These are phyloP conservation scores for Rhytidhysteron rufulum DNA, from an alignment of 2,329 filamentous ascomycete species.

Conservation along the genomic window DNA sequence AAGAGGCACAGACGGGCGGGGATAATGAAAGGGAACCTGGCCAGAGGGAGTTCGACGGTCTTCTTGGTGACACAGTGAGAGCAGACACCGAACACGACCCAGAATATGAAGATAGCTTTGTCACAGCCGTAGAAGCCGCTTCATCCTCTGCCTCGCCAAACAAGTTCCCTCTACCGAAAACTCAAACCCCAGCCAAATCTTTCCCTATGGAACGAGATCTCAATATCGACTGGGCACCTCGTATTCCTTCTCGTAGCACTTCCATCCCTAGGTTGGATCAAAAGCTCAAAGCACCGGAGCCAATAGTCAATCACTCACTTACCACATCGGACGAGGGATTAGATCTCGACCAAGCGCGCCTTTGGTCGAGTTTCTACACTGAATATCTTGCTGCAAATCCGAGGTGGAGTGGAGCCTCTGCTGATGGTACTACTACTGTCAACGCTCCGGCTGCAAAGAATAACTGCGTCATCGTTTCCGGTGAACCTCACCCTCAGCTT, in stretches of 20 bases:
- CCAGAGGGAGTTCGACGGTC: background rate
- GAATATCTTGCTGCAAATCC: constrained; percentile 15
- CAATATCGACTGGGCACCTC: background rate
- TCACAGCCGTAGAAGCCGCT: background rate
- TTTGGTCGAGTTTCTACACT: constrained; percentile 34
- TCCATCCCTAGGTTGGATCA: too few species aligned
- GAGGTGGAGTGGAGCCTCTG: constrained; percentile 3
- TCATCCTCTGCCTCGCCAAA: background rate
- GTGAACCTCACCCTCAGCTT: too few species aligned
- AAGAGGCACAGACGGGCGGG: constrained; percentile 5
- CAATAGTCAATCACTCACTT: too few species aligned
- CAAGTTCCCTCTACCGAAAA: too few species aligned
- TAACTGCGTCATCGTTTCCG: too few species aligned
- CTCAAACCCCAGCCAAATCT: too few species aligned
- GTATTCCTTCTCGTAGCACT: too few species aligned
- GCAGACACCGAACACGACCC: too few species aligned
- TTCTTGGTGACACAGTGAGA: too few species aligned
- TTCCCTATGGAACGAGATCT: background rate
- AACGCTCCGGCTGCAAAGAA: too few species aligned
- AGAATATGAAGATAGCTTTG: constrained; percentile 14
- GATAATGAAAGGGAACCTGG: background rate
- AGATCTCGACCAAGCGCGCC: constrained; percentile 26
- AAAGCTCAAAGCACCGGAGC: background rate
- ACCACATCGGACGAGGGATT: too few species aligned
- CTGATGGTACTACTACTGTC: background rate